Conservation (phyloP, 2,329 filamentous ascomycete genomes). For the Aspergillus brasiliensis region DNA sequence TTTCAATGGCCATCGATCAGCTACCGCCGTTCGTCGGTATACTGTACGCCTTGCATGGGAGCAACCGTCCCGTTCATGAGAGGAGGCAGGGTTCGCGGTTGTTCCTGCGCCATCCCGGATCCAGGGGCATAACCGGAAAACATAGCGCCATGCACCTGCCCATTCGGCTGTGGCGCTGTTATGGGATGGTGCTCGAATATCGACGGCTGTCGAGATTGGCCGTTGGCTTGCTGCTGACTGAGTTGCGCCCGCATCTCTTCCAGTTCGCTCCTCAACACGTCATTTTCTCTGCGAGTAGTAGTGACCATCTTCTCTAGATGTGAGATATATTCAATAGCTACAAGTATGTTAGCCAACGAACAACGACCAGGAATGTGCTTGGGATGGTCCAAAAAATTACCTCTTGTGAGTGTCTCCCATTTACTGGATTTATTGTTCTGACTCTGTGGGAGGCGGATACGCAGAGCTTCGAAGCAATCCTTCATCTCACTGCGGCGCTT, state of each 20-base stretch:
- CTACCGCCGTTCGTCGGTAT: slow-evolving; percentile 51
- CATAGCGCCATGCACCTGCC: slow-evolving; percentile 33
- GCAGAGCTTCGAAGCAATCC: slow-evolving; percentile 52
- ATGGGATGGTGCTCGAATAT: slow-evolving; percentile 43
- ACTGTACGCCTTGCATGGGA: slow-evolving; percentile 55
- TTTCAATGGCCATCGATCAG: background rate
- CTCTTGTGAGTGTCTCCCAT: slow-evolving; percentile 54
- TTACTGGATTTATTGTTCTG: slow-evolving; percentile 56
- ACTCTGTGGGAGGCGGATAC: slow-evolving; percentile 46
- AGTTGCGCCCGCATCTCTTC: slow-evolving; percentile 45
- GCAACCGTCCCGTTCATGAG: slow-evolving; percentile 48
- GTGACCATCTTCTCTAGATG: slow-evolving; percentile 46
- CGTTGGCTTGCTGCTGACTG: slow-evolving; percentile 38
- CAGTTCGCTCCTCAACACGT: slow-evolving; percentile 37
- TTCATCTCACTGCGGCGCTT: slow-evolving; percentile 57
- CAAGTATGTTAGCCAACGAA: slow-evolving; percentile 9
- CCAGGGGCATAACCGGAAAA: slow-evolving; percentile 34
- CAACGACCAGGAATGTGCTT: background rate
- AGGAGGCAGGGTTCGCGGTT: slow-evolving; percentile 50
- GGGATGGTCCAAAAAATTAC: slow-evolving; percentile 27
- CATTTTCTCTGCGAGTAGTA: slow-evolving; percentile 42
- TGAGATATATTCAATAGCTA: slow-evolving; percentile 53
- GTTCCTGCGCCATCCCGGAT: slow-evolving; percentile 39
- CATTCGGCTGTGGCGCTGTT: slow-evolving; percentile 35
- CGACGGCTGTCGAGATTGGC: slow-evolving; percentile 32